A percentile compares a stretch with the other conserved stretches of the same genome.
Conservation (phyloP, 106 monocot species). For the Amphibolis antarctica region DNA sequence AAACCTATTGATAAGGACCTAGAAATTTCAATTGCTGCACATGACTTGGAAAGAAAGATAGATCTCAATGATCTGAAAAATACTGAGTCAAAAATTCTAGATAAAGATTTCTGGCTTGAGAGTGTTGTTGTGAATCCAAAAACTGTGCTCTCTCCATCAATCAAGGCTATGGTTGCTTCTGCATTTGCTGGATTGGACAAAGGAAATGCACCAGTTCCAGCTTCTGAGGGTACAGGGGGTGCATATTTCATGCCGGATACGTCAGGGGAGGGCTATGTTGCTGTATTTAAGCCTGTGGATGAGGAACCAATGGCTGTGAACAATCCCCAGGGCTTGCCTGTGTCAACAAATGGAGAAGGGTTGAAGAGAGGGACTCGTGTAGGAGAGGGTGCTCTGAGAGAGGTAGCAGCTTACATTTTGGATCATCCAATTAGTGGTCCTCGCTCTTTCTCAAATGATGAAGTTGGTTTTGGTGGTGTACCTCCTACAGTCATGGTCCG, state of each 20-base stretch:
- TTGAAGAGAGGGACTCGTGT: slow-evolving; percentile 64
- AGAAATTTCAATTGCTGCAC: slow-evolving; percentile 27
- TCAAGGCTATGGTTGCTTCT: slow-evolving; percentile 29
- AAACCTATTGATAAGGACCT: slow-evolving; percentile 24
- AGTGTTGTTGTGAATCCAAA: slow-evolving; percentile 39
- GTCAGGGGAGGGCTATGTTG: slow-evolving; percentile 27
- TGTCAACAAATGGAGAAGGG: slow-evolving; percentile 49
- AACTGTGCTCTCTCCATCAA: slow-evolving; percentile 22
- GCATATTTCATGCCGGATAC: slow-evolving; percentile 52
- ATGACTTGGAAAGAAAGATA: not conserved
- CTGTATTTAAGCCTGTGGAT: slow-evolving; percentile 69
- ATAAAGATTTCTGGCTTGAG: slow-evolving; percentile 24
- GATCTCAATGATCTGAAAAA: slow-evolving; percentile 4
- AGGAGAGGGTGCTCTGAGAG: slow-evolving; percentile 62
- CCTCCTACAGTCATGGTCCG: slow-evolving; percentile 50
- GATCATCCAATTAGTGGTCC: slow-evolving; percentile 42
- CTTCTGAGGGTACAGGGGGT: slow-evolving; percentile 60
- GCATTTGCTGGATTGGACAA: slow-evolving; percentile 41
- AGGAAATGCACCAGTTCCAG: slow-evolving; percentile 33
- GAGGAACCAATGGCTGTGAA: slow-evolving; percentile 66
- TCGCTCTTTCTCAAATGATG: slow-evolving; percentile 17
- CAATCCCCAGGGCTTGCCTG: slow-evolving; percentile 49
- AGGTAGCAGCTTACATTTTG: slow-evolving; percentile 66
- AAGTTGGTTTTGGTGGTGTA: slow-evolving; percentile 55
- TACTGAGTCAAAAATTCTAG: not conserved